These are phyloP conservation scores for Pythium diclinum DNA, from an alignment of 352 stramenopile genomes.

Conservation along the genomic window DNA sequence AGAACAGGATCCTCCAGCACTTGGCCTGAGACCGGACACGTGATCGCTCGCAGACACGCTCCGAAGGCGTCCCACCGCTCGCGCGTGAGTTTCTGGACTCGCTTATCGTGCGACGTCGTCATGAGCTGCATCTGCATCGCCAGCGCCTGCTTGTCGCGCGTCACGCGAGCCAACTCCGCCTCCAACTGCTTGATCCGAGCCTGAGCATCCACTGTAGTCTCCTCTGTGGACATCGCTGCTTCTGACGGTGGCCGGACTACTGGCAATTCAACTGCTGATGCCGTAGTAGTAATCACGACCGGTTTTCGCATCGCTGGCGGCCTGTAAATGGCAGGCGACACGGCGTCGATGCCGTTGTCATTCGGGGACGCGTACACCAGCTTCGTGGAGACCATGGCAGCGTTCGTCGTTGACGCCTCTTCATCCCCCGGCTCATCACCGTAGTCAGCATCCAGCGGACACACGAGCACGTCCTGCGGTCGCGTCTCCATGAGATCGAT, in stretches of 20 bases:
- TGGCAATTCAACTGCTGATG: not conserved
- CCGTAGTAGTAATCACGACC: not conserved
- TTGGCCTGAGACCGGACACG: not conserved
- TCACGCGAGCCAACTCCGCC: not conserved
- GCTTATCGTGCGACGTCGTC: not conserved
- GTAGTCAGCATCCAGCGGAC: not conserved
- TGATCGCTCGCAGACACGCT: slow-evolving; percentile 7
- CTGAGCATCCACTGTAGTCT: not conserved
- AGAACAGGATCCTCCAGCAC: slow-evolving; percentile 10
- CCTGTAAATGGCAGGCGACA: not conserved
- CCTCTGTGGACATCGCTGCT: not conserved
- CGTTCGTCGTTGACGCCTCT: not conserved
- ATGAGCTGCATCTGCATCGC: slow-evolving; percentile 11
- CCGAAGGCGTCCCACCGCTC: slow-evolving; percentile 14
- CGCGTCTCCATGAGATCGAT: slow-evolving; percentile 14
- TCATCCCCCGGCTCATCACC: slow-evolving; percentile 3
- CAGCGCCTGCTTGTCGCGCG: slow-evolving; percentile 7
- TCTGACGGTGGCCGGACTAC: not conserved
- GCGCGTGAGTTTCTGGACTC: not conserved
- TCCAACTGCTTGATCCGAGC: not conserved
- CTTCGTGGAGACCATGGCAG: not conserved
- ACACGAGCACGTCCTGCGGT: slow-evolving; percentile 1
- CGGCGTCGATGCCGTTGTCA: not conserved
- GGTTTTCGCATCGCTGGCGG: not conserved
- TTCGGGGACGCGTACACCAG: slow-evolving; percentile 7